Base-by-base conservation (phyloP, 176 grass and related monocot genomes). In the Phoenix dactylifera region DNA sequence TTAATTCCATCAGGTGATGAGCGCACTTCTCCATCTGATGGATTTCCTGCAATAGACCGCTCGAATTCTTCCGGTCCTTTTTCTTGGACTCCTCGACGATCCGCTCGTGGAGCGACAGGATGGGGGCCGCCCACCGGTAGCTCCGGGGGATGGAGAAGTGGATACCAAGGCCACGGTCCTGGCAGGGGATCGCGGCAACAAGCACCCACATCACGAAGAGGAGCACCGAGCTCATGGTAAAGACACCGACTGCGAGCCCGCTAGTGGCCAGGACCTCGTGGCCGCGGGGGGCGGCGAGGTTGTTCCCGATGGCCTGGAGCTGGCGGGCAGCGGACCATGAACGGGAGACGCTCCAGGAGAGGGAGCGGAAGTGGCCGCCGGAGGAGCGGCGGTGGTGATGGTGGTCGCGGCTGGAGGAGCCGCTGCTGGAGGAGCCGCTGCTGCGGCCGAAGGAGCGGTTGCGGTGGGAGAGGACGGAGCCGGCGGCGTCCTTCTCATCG, bases 381-480 rank as follows among this genome's bases (percentile, higher is more conserved):
- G 59, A 25, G 55, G 83, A 6, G 55, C 75, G 60, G 0, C 73
- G 74, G 0, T 82, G 80, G 0, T 71, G 55, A 16, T 70, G 71
- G 18, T 35, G 16, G 7, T 62, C 51, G 50, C 75, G 80, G 18
- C 75, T 74, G 0, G 72, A 66, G 0, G 84, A 82, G 4, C 67
- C 80, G 22, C 75, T 66, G 9, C 52, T 69, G 57, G 72, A 66
- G 0, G 84, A 82, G 4, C 67, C 80, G 22, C 75, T 66, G 9
- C 52, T 69, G 57, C 76, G 88, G 63, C 94, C 94, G 66, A 98
- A 98, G 50, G 94, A 98, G 19, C 94, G 94, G 82, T 98, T 98
- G 26, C 88, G 81, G 58, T 89, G 88, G 16, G 94, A 81, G 16
- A 83, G 51, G 19, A 79, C 72, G 0, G 72, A 72, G 10, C 35